Evolutionary conservation across 192 early-diverging fungal species (phyloP).

Genomic region (Podila clonocystis): DNA sequence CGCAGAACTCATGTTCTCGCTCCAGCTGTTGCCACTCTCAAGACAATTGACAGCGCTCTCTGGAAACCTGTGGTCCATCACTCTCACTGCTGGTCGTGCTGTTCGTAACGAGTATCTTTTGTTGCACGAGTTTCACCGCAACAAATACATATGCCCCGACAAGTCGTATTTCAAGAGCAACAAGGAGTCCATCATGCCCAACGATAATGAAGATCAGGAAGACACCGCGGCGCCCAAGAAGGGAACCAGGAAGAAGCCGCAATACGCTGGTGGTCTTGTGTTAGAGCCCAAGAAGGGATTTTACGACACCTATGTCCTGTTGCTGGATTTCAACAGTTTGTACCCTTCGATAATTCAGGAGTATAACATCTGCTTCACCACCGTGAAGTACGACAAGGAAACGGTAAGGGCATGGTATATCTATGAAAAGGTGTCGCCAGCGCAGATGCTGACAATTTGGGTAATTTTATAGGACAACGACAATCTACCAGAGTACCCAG

Average conservation of each 20-base stretch:
- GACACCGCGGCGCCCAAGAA: constrained; percentile 52
- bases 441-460: not conserved
- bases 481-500: constrained; percentile 80
- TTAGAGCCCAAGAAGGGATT: constrained; percentile 98
- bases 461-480: constrained; percentile 62
- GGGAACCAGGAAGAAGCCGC: constrained; percentile 80
- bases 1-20: constrained; percentile 83
- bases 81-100: constrained; percentile 88
- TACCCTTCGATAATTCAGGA: constrained; percentile 99
- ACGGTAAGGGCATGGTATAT: constrained; percentile 15
- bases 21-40: constrained; percentile 92
- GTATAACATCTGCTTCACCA: constrained; percentile 99
- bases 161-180: constrained; percentile 58
- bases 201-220: constrained; percentile 48
- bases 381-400: constrained; percentile 67
- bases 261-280: constrained; percentile 95
- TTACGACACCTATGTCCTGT: constrained; percentile 93
- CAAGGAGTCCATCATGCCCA: constrained; percentile 15
- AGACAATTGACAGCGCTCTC: constrained; percentile 92
- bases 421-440: not conserved
- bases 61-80: constrained; percentile 96
- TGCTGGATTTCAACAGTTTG: constrained; percentile 99
- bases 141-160: constrained; percentile 94
- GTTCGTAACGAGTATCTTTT: constrained; percentile 96
- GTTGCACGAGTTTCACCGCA: constrained; percentile 94